Evolutionary conservation across 768 basidiomycete species (phyloP), one percentile per base, ranked within the genome.

Genomic region (Termitomyces sp.): DNA sequence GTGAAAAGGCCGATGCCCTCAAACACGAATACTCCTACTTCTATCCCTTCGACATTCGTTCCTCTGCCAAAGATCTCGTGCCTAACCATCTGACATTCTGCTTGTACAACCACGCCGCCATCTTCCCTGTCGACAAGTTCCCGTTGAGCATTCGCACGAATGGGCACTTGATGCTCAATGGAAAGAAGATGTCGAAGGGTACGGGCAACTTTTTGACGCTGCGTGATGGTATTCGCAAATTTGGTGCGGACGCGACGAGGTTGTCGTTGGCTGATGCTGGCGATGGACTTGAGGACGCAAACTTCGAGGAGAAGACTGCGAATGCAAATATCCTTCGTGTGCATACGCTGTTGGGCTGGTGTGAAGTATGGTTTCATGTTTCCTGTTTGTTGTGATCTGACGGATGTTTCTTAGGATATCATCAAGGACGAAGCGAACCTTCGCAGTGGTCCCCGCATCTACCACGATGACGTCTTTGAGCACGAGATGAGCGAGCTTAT

Each of bases 111-210:
- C 97, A 99, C 71, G 86, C 89, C n/a, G 95, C 97, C 5, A 71
- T 98, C 42, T 98, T 98, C 82, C 87, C 92, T 55, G 80, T 86
- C 63, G 83, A 91, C 67, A 90, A 91, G 70, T 94, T 91, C 91
- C 96, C 97, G 0, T 66, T 83, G 64, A 86, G 91, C 67, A 92
- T 99, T 79, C 89, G 97, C 25, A 87, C 91, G 45, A 99, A 99
- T 67, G 97, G 97, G 0, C 96, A 98, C 68, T 71, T 99, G 77
- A 87, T 94, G 87, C 70, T 99, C 70, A 98, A 99, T 71, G 95
- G 96, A 19, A 89, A 94, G 79, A 99, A 98, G 79, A 99, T 99
- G 97, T 88, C 86, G 40, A 99, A 98, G 81, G 91, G 89, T 70
- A 94, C 89, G 44, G 97, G 97, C 11, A 99, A 99, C 72, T 91